Evolutionary conservation across 2,329 filamentous ascomycete species (phyloP).

Genomic region (Fusarium avenaceum): DNA sequence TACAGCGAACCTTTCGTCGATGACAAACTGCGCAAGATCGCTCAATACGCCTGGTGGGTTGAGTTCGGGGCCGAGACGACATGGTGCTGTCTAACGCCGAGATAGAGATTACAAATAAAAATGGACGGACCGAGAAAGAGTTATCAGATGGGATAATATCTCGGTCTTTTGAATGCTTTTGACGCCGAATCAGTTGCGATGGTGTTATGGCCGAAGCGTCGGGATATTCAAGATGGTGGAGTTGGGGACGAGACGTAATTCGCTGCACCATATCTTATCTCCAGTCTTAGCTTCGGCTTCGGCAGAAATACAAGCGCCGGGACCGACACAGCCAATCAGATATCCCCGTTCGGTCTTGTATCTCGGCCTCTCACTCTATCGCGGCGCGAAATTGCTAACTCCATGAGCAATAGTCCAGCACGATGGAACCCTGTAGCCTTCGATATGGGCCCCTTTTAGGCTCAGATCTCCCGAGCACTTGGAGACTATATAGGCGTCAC

Average conservation of each 20-base stretch:
- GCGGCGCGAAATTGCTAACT: slow-evolving; percentile 29
- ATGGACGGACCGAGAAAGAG: neutral
- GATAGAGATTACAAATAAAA: neutral
- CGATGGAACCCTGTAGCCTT: slow-evolving; percentile 4
- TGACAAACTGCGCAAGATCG: slow-evolving; percentile 59
- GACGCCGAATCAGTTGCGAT: neutral
- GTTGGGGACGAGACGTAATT: neutral
- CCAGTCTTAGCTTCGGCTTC: slow-evolving; percentile 6
- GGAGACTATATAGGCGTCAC: slow-evolving; percentile 16
- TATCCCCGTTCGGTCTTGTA: neutral
- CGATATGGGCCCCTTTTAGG: slow-evolving; percentile 4
- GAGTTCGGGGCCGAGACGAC: slow-evolving; percentile 30
- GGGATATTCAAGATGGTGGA: slow-evolving; percentile 12
- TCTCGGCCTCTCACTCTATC: neutral
- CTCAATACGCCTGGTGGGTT: slow-evolving; percentile 26
- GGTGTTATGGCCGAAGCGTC: slow-evolving; percentile 1
- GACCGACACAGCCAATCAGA: slow-evolving; percentile 29
- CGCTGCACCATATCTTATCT: neutral
- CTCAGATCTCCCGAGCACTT: neutral
- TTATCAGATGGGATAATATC: neutral
- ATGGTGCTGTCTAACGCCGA: slow-evolving; percentile 10
- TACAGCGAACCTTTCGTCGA: slow-evolving; percentile 76
- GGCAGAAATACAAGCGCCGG: neutral
- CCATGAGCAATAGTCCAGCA: neutral
- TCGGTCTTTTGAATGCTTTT: slow-evolving; percentile 16